Conservation (phyloP, 768 basidiomycete species). For the Tylopilus intermedius region DNA sequence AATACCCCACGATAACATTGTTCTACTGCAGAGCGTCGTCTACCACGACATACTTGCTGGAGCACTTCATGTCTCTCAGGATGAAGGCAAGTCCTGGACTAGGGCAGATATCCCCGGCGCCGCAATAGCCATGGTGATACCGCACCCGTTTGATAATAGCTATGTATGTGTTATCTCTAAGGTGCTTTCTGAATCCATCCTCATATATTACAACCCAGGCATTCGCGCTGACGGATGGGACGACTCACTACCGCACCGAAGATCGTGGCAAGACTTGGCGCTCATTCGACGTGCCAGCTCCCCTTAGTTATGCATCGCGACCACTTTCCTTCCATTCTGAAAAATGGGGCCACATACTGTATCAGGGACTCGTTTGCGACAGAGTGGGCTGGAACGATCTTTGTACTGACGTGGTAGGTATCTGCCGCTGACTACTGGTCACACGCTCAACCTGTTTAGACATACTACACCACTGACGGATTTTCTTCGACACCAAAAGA, state of each 20-base stretch:
- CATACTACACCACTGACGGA: conserved; percentile 82
- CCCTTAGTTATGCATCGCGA: conserved; percentile 37
- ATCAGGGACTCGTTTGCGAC: conserved; percentile 69
- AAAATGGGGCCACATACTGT: conserved; percentile 72
- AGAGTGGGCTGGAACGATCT: conserved; percentile 45
- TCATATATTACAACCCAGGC: conserved; percentile 47
- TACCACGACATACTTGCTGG: conserved; percentile 74
- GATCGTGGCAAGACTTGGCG: conserved; percentile 89
- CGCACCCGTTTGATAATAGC: conserved; percentile 81
- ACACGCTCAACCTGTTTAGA: conserved; percentile 41
- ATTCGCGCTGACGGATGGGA: conserved; percentile 75
- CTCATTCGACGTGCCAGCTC: conserved; percentile 66
- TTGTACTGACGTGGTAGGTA: conserved; percentile 68
- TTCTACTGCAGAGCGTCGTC: conserved; percentile 50
- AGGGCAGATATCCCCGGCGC: conserved; percentile 42
- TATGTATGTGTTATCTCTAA: conserved; percentile 44
- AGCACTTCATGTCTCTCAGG: conserved; percentile 69
- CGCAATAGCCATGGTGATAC: conserved; percentile 68
- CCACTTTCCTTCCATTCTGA: conserved; percentile 89
- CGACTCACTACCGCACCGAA: conserved; percentile 79
- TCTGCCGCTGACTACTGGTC: not conserved
- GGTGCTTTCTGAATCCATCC: conserved; percentile 1
- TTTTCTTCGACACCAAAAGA: conserved; percentile 58
- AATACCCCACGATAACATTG: not conserved
- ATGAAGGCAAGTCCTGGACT: conserved; percentile 80